Conservation (phyloP, 225 moss, liverwort and hornwort genomes). For the Anthoceros angustus region DNA sequence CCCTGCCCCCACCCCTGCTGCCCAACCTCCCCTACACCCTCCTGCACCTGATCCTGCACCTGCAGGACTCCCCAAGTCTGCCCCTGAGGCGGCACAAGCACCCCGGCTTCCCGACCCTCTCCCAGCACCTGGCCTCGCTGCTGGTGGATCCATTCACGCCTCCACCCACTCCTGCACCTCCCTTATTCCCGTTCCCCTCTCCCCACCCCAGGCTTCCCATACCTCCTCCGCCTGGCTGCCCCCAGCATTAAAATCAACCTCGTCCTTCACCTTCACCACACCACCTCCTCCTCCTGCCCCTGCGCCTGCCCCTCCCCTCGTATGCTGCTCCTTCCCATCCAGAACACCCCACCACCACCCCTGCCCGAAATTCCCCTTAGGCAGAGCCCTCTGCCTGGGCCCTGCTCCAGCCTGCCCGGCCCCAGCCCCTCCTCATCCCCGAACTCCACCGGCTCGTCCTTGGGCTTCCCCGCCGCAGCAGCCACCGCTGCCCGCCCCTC, state of each 20-base stretch:
- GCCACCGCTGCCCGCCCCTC: not conserved
- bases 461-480: not conserved
- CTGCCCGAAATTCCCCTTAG: slow-evolving; percentile 12
- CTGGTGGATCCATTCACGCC: not conserved
- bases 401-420: slow-evolving; percentile 4
- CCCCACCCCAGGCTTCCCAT: not conserved
- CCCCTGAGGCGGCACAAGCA: not conserved
- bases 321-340: slow-evolving; percentile 7
- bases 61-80: not conserved
- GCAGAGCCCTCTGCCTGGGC: not conserved
- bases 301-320: slow-evolving; percentile 7
- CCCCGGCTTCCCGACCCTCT: not conserved
- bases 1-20: slow-evolving; percentile 23
- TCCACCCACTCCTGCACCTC: not conserved
- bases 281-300: not conserved
- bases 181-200: not conserved
- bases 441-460: slow-evolving; percentile 12
- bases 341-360: slow-evolving; percentile 12
- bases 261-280: not conserved
- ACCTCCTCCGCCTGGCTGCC: not conserved
- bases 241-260: not conserved
- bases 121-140: not conserved
- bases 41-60: slow-evolving; percentile 8
- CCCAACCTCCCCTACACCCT: slow-evolving; percentile 20
- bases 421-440: slow-evolving; percentile 11